Percentiles rank a stretch among this genome's conserved stretches.
Conservation (phyloP, 495 filamentous ascomycete genomes). For the Cryomyces minteri region DNA sequence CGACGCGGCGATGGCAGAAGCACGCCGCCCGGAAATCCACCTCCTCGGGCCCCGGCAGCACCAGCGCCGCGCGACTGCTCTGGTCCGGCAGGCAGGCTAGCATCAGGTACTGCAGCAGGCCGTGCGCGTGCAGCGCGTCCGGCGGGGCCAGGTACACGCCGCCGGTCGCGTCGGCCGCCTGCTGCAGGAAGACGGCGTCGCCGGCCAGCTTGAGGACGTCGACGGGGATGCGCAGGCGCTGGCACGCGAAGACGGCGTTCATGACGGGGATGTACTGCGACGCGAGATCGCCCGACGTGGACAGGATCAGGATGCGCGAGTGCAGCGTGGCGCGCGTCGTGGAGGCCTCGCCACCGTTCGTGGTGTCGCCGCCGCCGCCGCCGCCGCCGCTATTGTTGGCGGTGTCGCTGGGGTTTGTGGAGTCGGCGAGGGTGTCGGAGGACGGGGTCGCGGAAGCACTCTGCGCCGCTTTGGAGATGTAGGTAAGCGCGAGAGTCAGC, state of each 20-base stretch:
- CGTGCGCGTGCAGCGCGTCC: constrained; percentile 23
- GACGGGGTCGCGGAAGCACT: constrained; percentile 20
- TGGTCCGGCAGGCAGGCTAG: constrained; percentile 79
- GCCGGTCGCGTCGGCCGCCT: constrained; percentile 76
- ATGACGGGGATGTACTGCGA: constrained; percentile 94
- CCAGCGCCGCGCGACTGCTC: constrained; percentile 40
- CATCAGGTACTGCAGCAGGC: constrained; percentile 87
- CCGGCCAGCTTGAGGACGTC: constrained; percentile 77
- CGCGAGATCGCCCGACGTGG: constrained; percentile 64
- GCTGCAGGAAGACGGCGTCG: constrained; percentile 82
- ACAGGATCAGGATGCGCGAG: constrained; percentile 62
- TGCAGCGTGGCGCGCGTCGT: constrained; percentile 20
- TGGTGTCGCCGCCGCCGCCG: constrained; percentile 6
- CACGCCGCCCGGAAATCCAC: constrained; percentile 96
- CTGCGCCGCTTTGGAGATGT: constrained; percentile 52
- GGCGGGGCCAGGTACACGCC: constrained; percentile 65
- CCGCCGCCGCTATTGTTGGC: constrained; percentile 3
- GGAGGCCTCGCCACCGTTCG: constrained; percentile 1
- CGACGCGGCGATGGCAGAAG: constrained; percentile 83
- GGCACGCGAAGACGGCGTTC: constrained; percentile 93
- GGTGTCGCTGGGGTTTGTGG: background rate
- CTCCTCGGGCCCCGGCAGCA: constrained; percentile 61
- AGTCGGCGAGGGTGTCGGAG: constrained; percentile 6
- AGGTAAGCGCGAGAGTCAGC: constrained; percentile 69
- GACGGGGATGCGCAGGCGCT: constrained; percentile 67